Evolutionary conservation across 441 rosid species (phyloP).

Genomic region (Pelargonium fulgidum): DNA sequence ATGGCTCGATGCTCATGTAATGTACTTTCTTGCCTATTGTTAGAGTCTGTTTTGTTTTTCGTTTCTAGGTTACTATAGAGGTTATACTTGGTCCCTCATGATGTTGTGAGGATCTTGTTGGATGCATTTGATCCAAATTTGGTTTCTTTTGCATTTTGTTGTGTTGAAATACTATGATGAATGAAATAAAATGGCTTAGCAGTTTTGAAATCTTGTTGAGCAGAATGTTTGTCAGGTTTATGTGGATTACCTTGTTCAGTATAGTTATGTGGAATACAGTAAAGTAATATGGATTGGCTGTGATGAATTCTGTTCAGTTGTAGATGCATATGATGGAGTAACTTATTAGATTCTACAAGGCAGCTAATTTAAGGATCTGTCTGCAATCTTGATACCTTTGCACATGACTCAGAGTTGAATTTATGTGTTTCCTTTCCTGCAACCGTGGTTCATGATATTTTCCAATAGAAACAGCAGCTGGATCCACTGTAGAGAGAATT

Average conservation of each 20-base stretch:
- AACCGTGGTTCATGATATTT: no score
- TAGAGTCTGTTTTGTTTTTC: not conserved
- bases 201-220: not conserved
- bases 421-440: no score
- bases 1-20: slow-evolving; percentile 18
- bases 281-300: no score
- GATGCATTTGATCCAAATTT: not conserved
- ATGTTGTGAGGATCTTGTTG: slow-evolving; percentile 9
- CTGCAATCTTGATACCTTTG: no score
- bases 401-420: no score
- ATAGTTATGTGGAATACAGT: not conserved
- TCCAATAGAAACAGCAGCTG: no score
- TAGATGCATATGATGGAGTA: no score
- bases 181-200: not conserved
- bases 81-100: not conserved
- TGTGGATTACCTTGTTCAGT: not conserved
- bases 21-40: slow-evolving; percentile 16
- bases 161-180: not conserved
- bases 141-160: slow-evolving; percentile 15
- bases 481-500: no score
- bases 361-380: no score
- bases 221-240: not conserved
- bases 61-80: slow-evolving; percentile 2
- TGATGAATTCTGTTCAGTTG: no score
- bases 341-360: no score